Conservation (phyloP, 2,329 filamentous ascomycete species). For the Ophiocordyceps robertsii region DNA sequence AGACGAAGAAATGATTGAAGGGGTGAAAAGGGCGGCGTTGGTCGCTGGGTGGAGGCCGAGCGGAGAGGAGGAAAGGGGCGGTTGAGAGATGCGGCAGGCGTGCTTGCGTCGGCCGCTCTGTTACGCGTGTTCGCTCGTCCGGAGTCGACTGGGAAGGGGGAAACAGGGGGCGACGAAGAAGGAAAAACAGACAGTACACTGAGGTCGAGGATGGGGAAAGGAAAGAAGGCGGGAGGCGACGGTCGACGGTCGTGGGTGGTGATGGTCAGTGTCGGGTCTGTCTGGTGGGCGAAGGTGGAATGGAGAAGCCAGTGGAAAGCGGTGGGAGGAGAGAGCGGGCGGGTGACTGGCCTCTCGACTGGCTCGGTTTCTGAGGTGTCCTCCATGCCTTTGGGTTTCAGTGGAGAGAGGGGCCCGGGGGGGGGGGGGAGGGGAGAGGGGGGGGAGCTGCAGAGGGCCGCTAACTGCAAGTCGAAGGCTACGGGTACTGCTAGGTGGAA, state of each 20-base stretch:
- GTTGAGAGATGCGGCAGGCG: conserved; percentile 5
- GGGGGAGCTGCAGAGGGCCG: neutral
- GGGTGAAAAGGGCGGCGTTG: neutral
- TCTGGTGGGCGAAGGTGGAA: conserved; percentile 5
- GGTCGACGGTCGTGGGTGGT: conserved; percentile 3
- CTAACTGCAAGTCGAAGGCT: neutral
- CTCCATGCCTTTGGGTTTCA: neutral
- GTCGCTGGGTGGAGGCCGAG: neutral
- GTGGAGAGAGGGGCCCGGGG: neutral
- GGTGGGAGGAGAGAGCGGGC: conserved; percentile 1
- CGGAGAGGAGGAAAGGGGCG: conserved; percentile 16
- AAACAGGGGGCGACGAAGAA: conserved; percentile 8
- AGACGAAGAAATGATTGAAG: conserved; percentile 3
- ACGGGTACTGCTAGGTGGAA: too few species aligned
- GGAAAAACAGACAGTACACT: conserved; percentile 9
- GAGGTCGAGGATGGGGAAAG: conserved; percentile 8
- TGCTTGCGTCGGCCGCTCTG: conserved; percentile 4
- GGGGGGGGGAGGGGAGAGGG: too few species aligned
- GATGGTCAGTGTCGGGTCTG: neutral
- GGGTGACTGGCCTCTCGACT: neutral
- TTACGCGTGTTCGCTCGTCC: conserved; percentile 2
- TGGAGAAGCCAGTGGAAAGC: conserved; percentile 2
- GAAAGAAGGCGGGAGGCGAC: conserved; percentile 10
- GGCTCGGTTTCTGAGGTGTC: neutral
- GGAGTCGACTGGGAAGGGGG: conserved; percentile 10